phyloP scores from a whole-genome alignment of 768 basidiomycete genomes.

The Daedalea quercina region DNA sequence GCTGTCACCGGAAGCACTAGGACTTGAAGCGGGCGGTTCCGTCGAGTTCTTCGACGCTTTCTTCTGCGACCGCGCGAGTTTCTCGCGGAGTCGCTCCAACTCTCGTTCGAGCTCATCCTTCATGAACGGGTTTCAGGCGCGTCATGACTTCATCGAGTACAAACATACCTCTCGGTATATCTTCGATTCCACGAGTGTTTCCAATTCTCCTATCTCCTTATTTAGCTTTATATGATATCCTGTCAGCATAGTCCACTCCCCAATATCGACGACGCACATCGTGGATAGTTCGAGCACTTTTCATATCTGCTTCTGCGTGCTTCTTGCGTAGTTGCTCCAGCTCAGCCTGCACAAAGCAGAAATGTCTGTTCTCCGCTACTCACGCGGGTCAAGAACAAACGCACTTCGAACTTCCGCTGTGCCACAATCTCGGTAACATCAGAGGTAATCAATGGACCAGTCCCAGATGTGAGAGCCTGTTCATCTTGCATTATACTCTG shows the following conservation, averaged over 20 bases:
- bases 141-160: too few relatives aligned
- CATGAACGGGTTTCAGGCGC: too few relatives aligned
- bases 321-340: constrained; percentile 66
- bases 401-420: constrained; percentile 47
- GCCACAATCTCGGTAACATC: constrained; percentile 28
- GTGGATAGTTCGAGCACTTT: constrained; percentile 60
- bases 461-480: constrained; percentile 26
- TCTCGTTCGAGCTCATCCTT: constrained; percentile 87
- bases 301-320: constrained; percentile 65
- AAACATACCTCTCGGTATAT: constrained; percentile 73
- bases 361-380: not conserved
- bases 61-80: constrained; percentile 51
- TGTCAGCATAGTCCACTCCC: constrained; percentile 1
- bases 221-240: constrained; percentile 48
- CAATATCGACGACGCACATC: constrained; percentile 42
- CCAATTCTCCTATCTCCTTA: constrained; percentile 89
- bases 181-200: constrained; percentile 92
- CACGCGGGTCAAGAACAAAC: constrained; percentile 5
- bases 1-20: not conserved
- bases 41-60: constrained; percentile 46
- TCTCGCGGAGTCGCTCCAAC: constrained; percentile 69
- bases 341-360: constrained; percentile 40
- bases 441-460: constrained; percentile 8
- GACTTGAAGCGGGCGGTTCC: constrained; percentile 22
- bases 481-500: constrained; percentile 49